Conservation (phyloP, 345 rosid species). For the Laguncularia racemosa region DNA sequence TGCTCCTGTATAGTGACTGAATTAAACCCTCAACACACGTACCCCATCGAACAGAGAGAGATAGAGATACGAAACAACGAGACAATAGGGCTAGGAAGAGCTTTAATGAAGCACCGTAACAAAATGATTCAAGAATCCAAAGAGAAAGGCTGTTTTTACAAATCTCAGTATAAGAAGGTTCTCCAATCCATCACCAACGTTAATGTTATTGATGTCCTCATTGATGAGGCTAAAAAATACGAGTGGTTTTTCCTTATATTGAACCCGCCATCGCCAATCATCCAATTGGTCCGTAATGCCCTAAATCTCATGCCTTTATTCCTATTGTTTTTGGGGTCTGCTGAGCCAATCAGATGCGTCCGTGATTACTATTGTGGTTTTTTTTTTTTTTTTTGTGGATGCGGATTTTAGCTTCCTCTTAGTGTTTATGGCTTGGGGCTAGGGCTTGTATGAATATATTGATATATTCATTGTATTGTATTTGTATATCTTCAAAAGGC, state of each 20-base stretch:
- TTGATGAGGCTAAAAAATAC: conserved; percentile 68
- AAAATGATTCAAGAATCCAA: conserved; percentile 73
- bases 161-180: conserved; percentile 54
- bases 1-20: no score
- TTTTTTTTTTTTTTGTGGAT: no score
- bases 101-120: conserved; percentile 85
- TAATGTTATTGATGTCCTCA: conserved; percentile 71
- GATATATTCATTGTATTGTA: no score
- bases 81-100: conserved; percentile 68
- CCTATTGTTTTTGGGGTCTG: not conserved
- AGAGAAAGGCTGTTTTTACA: conserved; percentile 61
- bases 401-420: no score
- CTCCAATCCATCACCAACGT: conserved; percentile 77
- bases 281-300: conserved; percentile 56
- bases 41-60: not conserved
- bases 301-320: not conserved
- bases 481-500: no score
- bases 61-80: conserved; percentile 89
- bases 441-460: no score
- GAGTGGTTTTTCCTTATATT: conserved; percentile 33
- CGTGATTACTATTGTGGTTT: no score
- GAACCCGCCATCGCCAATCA: conserved; percentile 32
- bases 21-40: no score
- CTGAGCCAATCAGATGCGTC: no score
- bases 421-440: no score